Evolutionary conservation across 495 filamentous ascomycete genomes (phyloP).

Genomic region (Xylaria telfairii): DNA sequence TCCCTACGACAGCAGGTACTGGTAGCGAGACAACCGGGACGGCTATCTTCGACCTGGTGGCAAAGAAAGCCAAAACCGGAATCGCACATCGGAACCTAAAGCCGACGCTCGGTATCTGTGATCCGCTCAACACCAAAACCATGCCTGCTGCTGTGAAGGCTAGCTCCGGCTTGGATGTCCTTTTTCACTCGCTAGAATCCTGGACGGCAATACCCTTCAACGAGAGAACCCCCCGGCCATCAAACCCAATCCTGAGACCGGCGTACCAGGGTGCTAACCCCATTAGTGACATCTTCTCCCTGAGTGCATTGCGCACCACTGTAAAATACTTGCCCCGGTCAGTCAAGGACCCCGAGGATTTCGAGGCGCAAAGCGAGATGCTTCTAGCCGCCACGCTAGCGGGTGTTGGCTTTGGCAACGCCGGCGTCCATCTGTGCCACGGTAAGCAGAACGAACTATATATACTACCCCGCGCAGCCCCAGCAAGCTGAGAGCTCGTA

Average conservation of each 20-base stretch:
- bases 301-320: constrained; percentile 78
- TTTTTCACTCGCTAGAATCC: constrained; percentile 91
- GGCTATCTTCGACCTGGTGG: constrained; percentile 94
- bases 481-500: background rate
- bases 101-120: constrained; percentile 93
- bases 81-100: constrained; percentile 95
- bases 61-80: constrained; percentile 89
- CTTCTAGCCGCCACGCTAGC: constrained; percentile 91
- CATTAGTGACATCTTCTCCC: constrained; percentile 93
- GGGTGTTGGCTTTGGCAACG: constrained; percentile 96
- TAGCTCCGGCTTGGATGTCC: constrained; percentile 86
- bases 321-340: constrained; percentile 91
- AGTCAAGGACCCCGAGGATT: constrained; percentile 84
- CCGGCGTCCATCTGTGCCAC: constrained; percentile 95
- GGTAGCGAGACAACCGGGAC: constrained; percentile 97
- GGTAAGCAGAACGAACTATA: constrained; percentile 50
- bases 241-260: constrained; percentile 88
- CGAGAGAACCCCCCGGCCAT: constrained; percentile 79
- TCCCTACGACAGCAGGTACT: constrained; percentile 95
- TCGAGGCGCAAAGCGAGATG: constrained; percentile 93
- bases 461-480: background rate
- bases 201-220: constrained; percentile 97
- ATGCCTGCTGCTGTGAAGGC: constrained; percentile 95
- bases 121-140: constrained; percentile 91
- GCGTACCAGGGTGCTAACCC: constrained; percentile 98